phyloP scores from a whole-genome alignment of 352 stramenopile genomes.

The Globisporangium splendens region DNA sequence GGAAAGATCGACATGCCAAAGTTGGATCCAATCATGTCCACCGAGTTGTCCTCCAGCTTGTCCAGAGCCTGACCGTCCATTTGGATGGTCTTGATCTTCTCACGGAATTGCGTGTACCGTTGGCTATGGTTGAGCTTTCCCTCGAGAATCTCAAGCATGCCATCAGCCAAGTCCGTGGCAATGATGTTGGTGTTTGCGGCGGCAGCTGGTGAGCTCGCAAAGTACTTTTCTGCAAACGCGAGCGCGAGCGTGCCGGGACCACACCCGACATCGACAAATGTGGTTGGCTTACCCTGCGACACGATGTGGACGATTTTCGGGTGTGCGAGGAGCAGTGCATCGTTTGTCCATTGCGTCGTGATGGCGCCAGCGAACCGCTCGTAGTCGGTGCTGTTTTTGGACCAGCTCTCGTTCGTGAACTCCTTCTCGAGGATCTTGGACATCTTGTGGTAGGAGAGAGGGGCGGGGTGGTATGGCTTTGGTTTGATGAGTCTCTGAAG shows the following conservation, averaged over 20 bases:
- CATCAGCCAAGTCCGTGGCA: slow-evolving; percentile 35
- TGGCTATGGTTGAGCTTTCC: slow-evolving; percentile 19
- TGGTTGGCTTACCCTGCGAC: neutral
- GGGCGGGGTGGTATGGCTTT: no score
- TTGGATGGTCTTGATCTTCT: slow-evolving; percentile 30
- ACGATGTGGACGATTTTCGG: neutral
- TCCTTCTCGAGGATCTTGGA: no score
- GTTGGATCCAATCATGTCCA: slow-evolving; percentile 39
- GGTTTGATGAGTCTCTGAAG: no score
- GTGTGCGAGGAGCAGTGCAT: slow-evolving; percentile 3
- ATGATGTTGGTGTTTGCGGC: slow-evolving; percentile 23
- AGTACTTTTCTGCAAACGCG: slow-evolving; percentile 5
- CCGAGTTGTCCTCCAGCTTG: slow-evolving; percentile 25
- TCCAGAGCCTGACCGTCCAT: slow-evolving; percentile 34
- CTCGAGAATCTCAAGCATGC: slow-evolving; percentile 35
- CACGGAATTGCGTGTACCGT: slow-evolving; percentile 14
- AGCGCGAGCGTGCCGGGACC: slow-evolving; percentile 1
- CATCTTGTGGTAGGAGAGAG: no score
- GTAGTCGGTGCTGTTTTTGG: neutral
- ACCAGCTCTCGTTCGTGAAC: no score
- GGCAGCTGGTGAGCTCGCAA: neutral
- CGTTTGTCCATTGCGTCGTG: neutral
- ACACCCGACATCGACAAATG: slow-evolving; percentile 8
- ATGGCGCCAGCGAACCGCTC: slow-evolving; percentile 5
- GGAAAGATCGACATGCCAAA: slow-evolving; percentile 43